These are phyloP conservation scores for Albophoma yamanashiensis DNA, from an alignment of 2,329 filamentous ascomycete species.

Conservation along the genomic window DNA sequence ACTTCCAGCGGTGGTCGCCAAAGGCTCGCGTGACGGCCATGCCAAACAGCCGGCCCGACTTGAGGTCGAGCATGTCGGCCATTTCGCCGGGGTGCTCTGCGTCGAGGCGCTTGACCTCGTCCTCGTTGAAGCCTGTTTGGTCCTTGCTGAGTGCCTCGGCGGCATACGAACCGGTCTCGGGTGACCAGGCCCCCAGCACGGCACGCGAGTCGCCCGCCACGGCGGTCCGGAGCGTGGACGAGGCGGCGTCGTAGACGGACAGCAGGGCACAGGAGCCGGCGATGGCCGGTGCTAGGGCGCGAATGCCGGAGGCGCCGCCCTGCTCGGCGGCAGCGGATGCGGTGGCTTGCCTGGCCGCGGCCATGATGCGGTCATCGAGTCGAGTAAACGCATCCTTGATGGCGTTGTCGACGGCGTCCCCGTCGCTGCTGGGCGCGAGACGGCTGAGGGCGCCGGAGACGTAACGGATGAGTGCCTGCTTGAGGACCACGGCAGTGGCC, in stretches of 20 bases:
- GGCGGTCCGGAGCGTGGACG: slow-evolving; percentile 47
- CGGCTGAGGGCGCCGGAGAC: slow-evolving; percentile 24
- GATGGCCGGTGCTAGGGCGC: slow-evolving; percentile 23
- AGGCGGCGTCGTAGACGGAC: slow-evolving; percentile 46
- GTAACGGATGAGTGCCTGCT: slow-evolving; percentile 28
- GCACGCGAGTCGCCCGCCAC: slow-evolving; percentile 59
- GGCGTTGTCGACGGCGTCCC: slow-evolving; percentile 37
- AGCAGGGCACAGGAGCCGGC: slow-evolving; percentile 54
- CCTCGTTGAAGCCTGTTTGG: slow-evolving; percentile 53
- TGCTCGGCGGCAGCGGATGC: slow-evolving; percentile 13
- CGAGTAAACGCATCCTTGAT: slow-evolving; percentile 48
- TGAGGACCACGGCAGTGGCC: slow-evolving; percentile 29
- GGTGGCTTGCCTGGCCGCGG: slow-evolving; percentile 20
- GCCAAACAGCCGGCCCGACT: slow-evolving; percentile 50
- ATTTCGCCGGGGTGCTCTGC: slow-evolving; percentile 52
- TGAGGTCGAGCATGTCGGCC: slow-evolving; percentile 33
- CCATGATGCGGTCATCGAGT: slow-evolving; percentile 46
- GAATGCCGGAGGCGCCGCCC: slow-evolving; percentile 15
- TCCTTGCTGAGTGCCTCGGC: slow-evolving; percentile 48
- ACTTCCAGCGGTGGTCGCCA: slow-evolving; percentile 60
- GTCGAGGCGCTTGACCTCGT: slow-evolving; percentile 44
- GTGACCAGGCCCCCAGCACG: slow-evolving; percentile 42
- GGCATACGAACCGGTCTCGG: slow-evolving; percentile 32
- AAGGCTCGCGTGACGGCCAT: slow-evolving; percentile 54
- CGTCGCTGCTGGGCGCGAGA: slow-evolving; percentile 21